Evolutionary conservation across 495 filamentous ascomycete genomes (phyloP), one percentile per base, ranked within the genome.

Genomic region (Hapsidospora chrysogenum): DNA sequence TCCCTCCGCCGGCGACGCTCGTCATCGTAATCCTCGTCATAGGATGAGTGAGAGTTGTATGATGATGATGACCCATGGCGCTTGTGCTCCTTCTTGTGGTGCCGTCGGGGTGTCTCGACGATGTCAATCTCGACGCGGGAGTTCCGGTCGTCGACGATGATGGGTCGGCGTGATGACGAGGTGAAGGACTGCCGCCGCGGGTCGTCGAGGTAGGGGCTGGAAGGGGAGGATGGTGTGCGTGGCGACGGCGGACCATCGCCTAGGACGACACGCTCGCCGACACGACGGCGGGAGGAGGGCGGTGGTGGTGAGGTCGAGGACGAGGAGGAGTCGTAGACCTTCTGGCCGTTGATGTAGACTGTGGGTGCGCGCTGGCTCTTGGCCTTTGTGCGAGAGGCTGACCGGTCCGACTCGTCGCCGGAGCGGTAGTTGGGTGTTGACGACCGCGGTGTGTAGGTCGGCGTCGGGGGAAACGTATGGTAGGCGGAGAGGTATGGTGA

Each of bases 141-240:
- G n/a, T n/a, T n/a, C 19, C 37, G 37, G n/a, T 33, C 37, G 19
- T 39, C 29, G 14, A 39, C 37, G 26, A 39, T 39, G 37, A 39
- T 13, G 19, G 37, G 37, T 5, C 29, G 37, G 37, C 29, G 37
- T 7, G 18, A 18, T 8, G 31, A 27, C 13, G 20, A 25, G 18
- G 37, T 17, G 37, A n/a, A 9, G 9, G 27, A 31, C 3, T n/a
- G 29, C 3, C 26, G 36, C 23, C 33, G 22, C 26, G 17, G 13
- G 6, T 26, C 23, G 11, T 26, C 6, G 23, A 26, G 6, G 31
- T 33, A 33, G 8, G 31, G 31, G 37, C 8, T 33, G 29, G 29
- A 39, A 1, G 18, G 19, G 4, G 29, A 22, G 21, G 29, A 21
- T 3, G 37, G 37, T 10, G 37, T 33, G 14, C 29, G 29, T 15